A percentile compares a stretch with the other conserved stretches of the same genome.
Evolutionary conservation across 2,329 filamentous ascomycete genomes (phyloP).

Genomic region (Neofusicoccum laricinum): DNA sequence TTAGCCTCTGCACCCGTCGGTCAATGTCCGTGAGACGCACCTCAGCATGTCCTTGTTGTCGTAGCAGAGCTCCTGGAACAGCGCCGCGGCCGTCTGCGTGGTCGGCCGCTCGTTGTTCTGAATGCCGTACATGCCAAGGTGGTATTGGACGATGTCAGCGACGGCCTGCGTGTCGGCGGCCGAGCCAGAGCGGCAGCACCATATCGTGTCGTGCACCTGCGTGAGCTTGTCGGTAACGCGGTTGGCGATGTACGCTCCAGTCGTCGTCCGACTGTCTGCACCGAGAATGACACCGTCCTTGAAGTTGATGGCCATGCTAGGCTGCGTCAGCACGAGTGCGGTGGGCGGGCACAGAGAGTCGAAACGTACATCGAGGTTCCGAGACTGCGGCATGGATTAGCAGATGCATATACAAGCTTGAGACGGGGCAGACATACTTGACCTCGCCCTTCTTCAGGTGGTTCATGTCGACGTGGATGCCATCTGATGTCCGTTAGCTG

Average conservation of each 20-base stretch:
- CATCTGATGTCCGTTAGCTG: constrained; percentile 63
- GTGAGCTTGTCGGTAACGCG: constrained; percentile 99
- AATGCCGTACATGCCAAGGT: constrained; percentile 89
- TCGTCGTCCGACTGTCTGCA: constrained; percentile 95
- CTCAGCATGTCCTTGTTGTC: constrained; percentile 91
- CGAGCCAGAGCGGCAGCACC: constrained; percentile 97
- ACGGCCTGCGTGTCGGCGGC: constrained; percentile 97
- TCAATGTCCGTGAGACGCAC: constrained; percentile 51
- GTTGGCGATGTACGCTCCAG: constrained; percentile 97
- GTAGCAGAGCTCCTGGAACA: constrained; percentile 98
- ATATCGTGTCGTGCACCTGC: constrained; percentile 97
- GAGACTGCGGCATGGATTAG: constrained; percentile 55
- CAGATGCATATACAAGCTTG: background rate
- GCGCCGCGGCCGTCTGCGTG: constrained; percentile 88
- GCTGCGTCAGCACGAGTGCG: constrained; percentile 26
- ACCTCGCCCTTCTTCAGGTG: constrained; percentile 98
- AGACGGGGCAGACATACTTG: constrained; percentile 64
- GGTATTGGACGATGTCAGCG: constrained; percentile 96
- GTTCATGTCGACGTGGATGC: constrained; percentile 98
- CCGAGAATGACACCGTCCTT: constrained; percentile 97
- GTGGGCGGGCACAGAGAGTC: constrained; percentile 20
- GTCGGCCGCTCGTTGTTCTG: constrained; percentile 86
- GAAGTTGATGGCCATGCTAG: constrained; percentile 98
- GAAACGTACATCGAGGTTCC: constrained; percentile 88
- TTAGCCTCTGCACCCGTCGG: constrained; percentile 21